Percentiles rank a stretch among this genome's conserved stretches.
phyloP scores from a whole-genome alignment of 768 basidiomycete genomes.

The Leccinum variicolor region DNA sequence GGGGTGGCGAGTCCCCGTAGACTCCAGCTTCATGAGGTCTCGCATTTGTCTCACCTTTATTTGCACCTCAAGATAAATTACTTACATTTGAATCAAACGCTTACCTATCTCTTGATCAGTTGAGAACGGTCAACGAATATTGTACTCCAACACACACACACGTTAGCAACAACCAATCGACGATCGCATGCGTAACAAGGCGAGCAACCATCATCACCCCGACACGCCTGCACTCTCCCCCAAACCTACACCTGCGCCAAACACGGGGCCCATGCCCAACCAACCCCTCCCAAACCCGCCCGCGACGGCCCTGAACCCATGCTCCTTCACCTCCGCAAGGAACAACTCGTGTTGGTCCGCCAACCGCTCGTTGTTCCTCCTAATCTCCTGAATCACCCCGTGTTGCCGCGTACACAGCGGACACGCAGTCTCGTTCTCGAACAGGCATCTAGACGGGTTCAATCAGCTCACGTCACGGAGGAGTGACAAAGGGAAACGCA shows the following conservation, averaged over 20 bases:
- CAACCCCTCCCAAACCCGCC: constrained; percentile 67
- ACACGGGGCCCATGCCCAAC: constrained; percentile 27
- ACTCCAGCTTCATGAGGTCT: too few relatives aligned
- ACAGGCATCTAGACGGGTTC: constrained; percentile 61
- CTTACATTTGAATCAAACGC: too few relatives aligned
- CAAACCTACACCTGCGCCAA: neutral
- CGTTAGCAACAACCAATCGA: too few relatives aligned
- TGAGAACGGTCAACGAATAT: too few relatives aligned
- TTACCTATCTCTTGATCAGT: too few relatives aligned
- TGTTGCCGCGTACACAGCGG: constrained; percentile 86
- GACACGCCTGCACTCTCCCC: neutral
- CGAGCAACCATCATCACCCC: neutral
- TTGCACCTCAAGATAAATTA: too few relatives aligned
- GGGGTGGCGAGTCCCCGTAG: too few relatives aligned
- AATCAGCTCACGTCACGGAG: neutral
- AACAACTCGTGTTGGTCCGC: constrained; percentile 83
- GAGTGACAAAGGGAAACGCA: neutral
- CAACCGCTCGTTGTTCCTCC: constrained; percentile 78
- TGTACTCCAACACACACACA: too few relatives aligned
- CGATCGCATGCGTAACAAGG: too few relatives aligned
- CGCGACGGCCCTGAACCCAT: constrained; percentile 70
- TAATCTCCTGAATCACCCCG: constrained; percentile 85
- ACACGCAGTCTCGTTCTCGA: constrained; percentile 86
- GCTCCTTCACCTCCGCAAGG: constrained; percentile 67
- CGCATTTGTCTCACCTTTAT: too few relatives aligned